Base-by-base conservation (phyloP, 2,329 filamentous ascomycete species). In the Aspergillus proliferans region DNA sequence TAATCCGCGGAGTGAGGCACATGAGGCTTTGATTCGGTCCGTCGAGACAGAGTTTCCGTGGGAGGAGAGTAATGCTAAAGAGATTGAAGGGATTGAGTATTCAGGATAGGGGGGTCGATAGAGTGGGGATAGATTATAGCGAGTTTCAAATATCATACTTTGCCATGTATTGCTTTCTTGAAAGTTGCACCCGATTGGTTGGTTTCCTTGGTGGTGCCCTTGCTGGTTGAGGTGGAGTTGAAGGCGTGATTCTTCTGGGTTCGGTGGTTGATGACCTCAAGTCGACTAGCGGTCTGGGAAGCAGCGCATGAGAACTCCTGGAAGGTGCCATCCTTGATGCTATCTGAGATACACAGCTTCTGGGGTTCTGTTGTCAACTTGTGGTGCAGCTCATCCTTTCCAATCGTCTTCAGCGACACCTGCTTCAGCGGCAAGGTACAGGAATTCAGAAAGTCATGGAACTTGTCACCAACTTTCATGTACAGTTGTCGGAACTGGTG, bases 361-460 rank as follows among this genome's bases (percentile, higher is more conserved):
- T 39, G 36, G 15, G 18, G 36, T 15, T 39, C 8, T 4, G 30
- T 10, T 14, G 2, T 39, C 10, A 34, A 15, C 36, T n/a, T 39
- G 15, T 41, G 34, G 30, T 46, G 36, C 2, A 49, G 18, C 19
- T 49, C 36, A 24, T 46, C 21, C 26, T 47, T 47, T 47, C 28
- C 45, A 50, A 3, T 38, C 28, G 5, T n/a, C n/a, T 15, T 47
- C 39, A 4, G 15, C 15, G 2, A 44, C 8, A 3, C 18, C 38
- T 15, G 45, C 24, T 44, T 50, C 48, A 1, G 15, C 15, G 1
- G 48, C 48, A 22, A 45, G 28, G n/a, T 49, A 46, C 6, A 42
- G 18, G 36, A 49, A 49, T 38, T 49, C 47, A 39, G 36, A 39
- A 46, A 49, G 24, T 49, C 43, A 34, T 49, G 43, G 34, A 22